A percentile compares a stretch with the other conserved stretches of the same genome.
phyloP scores from a whole-genome alignment of 805 yeast genomes.

The Candida ipomoeae region DNA sequence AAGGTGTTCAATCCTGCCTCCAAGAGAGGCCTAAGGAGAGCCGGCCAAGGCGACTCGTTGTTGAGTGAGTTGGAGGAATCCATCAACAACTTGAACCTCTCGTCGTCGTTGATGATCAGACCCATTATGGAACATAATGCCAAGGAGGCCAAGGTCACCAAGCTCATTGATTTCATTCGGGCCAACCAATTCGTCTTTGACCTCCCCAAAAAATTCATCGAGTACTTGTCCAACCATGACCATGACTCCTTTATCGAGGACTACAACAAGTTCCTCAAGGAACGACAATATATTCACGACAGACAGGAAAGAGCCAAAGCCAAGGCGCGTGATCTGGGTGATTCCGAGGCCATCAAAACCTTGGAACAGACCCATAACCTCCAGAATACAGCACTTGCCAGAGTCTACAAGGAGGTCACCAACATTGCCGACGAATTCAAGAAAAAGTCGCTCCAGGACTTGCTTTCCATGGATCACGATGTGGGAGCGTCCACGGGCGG shows the following conservation, averaged over 20 bases:
- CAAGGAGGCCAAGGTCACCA: slow-evolving; percentile 30
- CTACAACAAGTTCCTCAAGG: slow-evolving; percentile 28
- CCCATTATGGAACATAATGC: slow-evolving; percentile 38
- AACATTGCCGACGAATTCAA: slow-evolving; percentile 32
- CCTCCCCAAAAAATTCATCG: slow-evolving; percentile 30
- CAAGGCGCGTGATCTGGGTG: slow-evolving; percentile 5
- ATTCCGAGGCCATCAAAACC: slow-evolving; percentile 8
- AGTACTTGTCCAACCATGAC: slow-evolving; percentile 25
- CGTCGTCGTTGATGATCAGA: slow-evolving; percentile 36
- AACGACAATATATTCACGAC: slow-evolving; percentile 19
- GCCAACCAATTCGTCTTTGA: slow-evolving; percentile 33
- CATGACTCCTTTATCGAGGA: slow-evolving; percentile 36
- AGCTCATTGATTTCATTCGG: slow-evolving; percentile 34
- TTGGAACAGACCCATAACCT: slow-evolving; percentile 24
- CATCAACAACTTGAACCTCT: slow-evolving; percentile 34
- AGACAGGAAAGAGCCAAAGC: slow-evolving; percentile 10
- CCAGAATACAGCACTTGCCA: slow-evolving; percentile 28
- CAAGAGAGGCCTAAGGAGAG: slow-evolving; percentile 12
- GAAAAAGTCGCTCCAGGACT: slow-evolving; percentile 31
- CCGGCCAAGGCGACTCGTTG: slow-evolving; percentile 22
- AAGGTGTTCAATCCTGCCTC: slow-evolving; percentile 36
- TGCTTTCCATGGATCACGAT: slow-evolving; percentile 38
- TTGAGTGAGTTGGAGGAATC: slow-evolving; percentile 36
- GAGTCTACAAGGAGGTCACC: slow-evolving; percentile 31
- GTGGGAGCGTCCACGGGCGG: slow-evolving; percentile 8